Evolutionary conservation across 2,329 filamentous ascomycete genomes (phyloP), one percentile per base, ranked within the genome.

Genomic region (Aspergillus oerlinghausenensis): DNA sequence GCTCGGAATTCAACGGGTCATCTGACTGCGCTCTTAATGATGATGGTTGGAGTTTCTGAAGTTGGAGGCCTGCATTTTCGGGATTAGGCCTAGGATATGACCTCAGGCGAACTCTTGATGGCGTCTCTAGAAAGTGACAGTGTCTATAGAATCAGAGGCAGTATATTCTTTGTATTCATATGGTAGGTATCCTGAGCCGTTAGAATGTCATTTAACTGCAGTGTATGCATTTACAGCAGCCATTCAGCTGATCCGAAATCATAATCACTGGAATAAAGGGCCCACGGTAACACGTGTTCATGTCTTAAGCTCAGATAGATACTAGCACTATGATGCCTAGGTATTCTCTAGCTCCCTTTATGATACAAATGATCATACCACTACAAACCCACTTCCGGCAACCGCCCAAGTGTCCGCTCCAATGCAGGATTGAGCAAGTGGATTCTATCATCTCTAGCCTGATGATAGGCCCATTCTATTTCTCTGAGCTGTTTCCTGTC

Each of bases 211-310:
- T 32, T 32, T 32, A 32, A 14, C 29, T 35, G 14, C 32, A 35
- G 32, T 10, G 8, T 43, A 43, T 7, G 6, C 5, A 50, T 21
- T 50, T 28, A 23, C 10, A 19, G 35, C 11, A 19, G 26, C 9
- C 23, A 50, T 19, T 14, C 14, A 29, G 29, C 8, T 28, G 3
- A 3, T 32, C 28, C 2, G 32, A 50, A 25, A 23, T 32, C n/a
- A 38, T 32, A 50, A n/a, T 2, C 17, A 29, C 21, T 23, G 11
- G 2, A 14, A 25, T 50, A 49, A 26, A 8, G 0, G 54, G 19
- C 54, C 57, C 57, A 59, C 55, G 19, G 48, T n/a, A 56, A 51
- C 57, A 56, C 57, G 54, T 59, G 56, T 56, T 50, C 52, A 56
- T 40, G 45, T 21, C 55, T 21, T 32, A 23, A 43, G 32, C 17